phyloP scores from a whole-genome alignment of 257 asterid genomes.

The Voacanga thouarsii region DNA sequence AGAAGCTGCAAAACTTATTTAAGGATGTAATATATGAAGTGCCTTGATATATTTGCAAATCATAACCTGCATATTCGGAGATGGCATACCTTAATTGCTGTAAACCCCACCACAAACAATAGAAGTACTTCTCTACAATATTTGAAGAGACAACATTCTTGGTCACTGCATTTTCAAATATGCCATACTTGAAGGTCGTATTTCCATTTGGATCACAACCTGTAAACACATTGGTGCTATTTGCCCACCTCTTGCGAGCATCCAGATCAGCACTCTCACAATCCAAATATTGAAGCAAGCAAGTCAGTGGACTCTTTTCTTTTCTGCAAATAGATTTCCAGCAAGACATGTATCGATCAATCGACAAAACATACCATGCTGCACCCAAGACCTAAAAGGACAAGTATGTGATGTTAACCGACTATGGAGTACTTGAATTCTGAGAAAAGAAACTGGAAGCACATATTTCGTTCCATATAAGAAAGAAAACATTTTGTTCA shows the following conservation, averaged over 20 bases:
- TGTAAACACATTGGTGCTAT: constrained; percentile 53
- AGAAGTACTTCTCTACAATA: constrained; percentile 71
- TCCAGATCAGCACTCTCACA: constrained; percentile 34
- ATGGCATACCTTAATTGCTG: constrained; percentile 76
- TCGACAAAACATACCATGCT: constrained; percentile 85
- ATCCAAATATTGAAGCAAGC: constrained; percentile 57
- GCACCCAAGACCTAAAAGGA: constrained; percentile 77
- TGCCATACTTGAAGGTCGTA: constrained; percentile 65
- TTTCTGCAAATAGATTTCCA: constrained; percentile 77
- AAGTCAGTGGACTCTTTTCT: constrained; percentile 49
- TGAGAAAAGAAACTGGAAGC: background rate
- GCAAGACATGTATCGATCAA: constrained; percentile 86
- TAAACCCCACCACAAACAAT: constrained; percentile 98
- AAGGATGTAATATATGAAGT: background rate
- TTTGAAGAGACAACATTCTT: constrained; percentile 77
- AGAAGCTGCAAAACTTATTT: background rate
- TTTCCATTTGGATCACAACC: constrained; percentile 61
- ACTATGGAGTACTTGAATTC: background rate
- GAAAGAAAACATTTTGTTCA: background rate
- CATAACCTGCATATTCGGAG: background rate
- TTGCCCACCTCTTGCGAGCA: constrained; percentile 52
- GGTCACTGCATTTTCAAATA: constrained; percentile 70
- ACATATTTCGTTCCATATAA: background rate
- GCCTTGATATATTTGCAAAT: background rate
- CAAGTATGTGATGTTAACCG: constrained; percentile 5